Evolutionary conservation across 2,329 filamentous ascomycete genomes (phyloP), one percentile per base, ranked within the genome.

Genomic region (Westerdykella sp.): DNA sequence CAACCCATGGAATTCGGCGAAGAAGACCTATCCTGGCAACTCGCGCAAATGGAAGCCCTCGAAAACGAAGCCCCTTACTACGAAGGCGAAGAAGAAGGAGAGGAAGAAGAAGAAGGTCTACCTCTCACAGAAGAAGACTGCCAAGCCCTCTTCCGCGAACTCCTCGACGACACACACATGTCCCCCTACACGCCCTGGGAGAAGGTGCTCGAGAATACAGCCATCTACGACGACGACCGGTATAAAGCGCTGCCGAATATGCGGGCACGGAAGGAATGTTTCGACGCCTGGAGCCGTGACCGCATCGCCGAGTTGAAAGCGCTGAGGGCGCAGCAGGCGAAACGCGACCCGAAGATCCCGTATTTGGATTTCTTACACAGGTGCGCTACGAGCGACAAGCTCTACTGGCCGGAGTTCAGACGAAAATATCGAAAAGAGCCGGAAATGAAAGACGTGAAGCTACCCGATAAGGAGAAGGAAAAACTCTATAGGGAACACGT

Each of bases 331-430:
- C 82, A 77, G 48, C 79, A 89, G 60, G 84, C 85, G 66, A 91
- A 87, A 70, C 80, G 80, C 50, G 89, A 97, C 57, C 91, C 93
- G 1, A 76, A 78, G 37, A 84, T 95, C 51, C 81, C 84, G 1
- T 98, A 94, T 64, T 71, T 97, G 47, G 77, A 79, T 0, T 85
- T 98, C 50, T 73, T 98, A 23, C 81, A 91, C 50, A 79, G 84
- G 39, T 79, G 88, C 53, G 91, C 90, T 0, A 93, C 84, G 0
- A 14, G n/a, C n/a, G 84, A 87, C 0, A 97, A 95, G 69, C 76
- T 98, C 1, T 98, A 95, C 73, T 98, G 93, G 93, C 84, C 87
- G 0, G 93, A 98, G 63, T 98, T 98, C 69, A 88, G 87, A 57
- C 77, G 93, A 28, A 98, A 96, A 63, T 93, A 81, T 68, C 85